Percentiles rank a stretch among this genome's conserved stretches.
phyloP scores from a whole-genome alignment of 2,329 filamentous ascomycete species.

The Bipolaris oryzae region DNA sequence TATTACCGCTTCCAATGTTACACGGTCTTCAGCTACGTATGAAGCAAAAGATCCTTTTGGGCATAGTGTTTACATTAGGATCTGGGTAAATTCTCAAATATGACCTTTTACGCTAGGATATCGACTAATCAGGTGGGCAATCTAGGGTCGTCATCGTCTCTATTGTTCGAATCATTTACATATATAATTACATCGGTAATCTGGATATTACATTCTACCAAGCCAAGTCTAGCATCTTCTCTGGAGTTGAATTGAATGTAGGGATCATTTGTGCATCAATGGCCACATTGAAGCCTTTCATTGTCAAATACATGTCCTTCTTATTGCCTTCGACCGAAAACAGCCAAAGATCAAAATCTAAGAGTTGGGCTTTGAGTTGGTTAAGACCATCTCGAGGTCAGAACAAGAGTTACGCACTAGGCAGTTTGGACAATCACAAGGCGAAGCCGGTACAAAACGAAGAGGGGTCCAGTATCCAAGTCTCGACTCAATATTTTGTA shows the following conservation, averaged over 20 bases:
- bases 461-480: not conserved
- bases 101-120: not conserved
- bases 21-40: not conserved
- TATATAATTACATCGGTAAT: not conserved
- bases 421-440: not conserved
- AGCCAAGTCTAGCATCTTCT: not conserved
- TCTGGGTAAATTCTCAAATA: not conserved
- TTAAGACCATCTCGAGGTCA: not conserved
- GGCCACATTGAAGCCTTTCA: not conserved
- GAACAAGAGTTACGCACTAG: not conserved
- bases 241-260: not conserved
- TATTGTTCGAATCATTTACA: not conserved
- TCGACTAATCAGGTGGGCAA: not conserved
- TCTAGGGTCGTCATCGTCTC: not conserved
- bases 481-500: not conserved
- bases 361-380: not conserved
- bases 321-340: not conserved
- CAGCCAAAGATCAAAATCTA: not conserved
- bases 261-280: not conserved
- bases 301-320: not conserved
- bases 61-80: not conserved
- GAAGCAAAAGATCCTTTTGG: not conserved
- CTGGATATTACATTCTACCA: not conserved
- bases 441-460: not conserved
- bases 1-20: not conserved